These are phyloP conservation scores for Paracamarosporium sp. DNA, from an alignment of 2,329 filamentous ascomycete species.

Conservation along the genomic window DNA sequence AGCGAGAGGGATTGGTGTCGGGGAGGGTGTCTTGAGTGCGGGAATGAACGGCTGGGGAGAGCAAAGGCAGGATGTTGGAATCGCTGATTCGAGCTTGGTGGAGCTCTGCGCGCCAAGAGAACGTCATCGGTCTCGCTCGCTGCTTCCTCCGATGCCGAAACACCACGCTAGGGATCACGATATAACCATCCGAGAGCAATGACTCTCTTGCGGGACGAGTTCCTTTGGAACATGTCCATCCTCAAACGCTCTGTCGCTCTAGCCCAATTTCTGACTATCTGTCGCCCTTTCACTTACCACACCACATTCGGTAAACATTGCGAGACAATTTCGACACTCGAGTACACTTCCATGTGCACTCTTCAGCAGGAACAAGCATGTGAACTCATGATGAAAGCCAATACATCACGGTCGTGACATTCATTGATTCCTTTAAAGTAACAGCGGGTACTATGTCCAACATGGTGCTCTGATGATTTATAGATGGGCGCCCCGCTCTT, in stretches of 20 bases:
- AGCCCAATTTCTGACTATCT: too few relatives aligned
- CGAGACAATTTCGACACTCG: not conserved
- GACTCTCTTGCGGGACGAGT: too few relatives aligned
- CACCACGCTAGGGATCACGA: not conserved
- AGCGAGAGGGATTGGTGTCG: slow-evolving; percentile 34
- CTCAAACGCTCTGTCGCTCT: too few relatives aligned
- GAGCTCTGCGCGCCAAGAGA: slow-evolving; percentile 32
- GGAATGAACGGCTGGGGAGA: slow-evolving; percentile 15
- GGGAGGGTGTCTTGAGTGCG: slow-evolving; percentile 8
- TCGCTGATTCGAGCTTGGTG: slow-evolving; percentile 15
- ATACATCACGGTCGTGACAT: not conserved
- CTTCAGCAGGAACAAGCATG: too few relatives aligned
- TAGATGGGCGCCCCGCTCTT: not conserved
- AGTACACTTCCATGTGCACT: not conserved
- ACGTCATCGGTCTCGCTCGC: slow-evolving; percentile 28
- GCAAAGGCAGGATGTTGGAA: slow-evolving; percentile 10
- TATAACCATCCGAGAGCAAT: too few relatives aligned
- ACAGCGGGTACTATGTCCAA: not conserved
- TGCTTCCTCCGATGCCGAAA: slow-evolving; percentile 2
- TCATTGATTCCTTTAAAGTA: not conserved
- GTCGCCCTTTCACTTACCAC: not conserved
- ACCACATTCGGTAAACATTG: not conserved
- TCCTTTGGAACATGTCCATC: too few relatives aligned
- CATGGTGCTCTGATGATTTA: not conserved
- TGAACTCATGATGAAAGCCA: too few relatives aligned